phyloP scores from a whole-genome alignment of 257 asterid genomes.

The Plantago ovata region DNA sequence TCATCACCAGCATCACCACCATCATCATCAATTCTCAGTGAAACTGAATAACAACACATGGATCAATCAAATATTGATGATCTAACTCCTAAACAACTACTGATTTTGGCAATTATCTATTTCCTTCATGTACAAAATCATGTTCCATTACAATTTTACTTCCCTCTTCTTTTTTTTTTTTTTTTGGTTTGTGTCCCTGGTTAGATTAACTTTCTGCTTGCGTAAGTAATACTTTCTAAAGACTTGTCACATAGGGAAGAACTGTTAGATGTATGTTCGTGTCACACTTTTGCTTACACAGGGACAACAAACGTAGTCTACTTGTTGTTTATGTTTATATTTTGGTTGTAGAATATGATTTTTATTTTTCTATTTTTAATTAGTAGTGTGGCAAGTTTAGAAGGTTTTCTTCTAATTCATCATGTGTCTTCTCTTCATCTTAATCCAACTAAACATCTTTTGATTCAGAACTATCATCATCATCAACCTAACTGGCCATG shows the following conservation, averaged over 20 bases:
- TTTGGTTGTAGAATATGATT: not conserved
- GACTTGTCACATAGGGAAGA: not conserved
- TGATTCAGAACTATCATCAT: no score
- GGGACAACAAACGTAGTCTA: not conserved
- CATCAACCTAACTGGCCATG: no score
- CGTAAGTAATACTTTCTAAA: not conserved
- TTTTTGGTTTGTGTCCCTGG: not conserved
- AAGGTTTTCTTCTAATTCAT: no score
- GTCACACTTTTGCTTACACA: not conserved
- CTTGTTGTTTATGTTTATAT: not conserved
- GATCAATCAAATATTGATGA: constrained; percentile 3
- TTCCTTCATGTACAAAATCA: constrained; percentile 5
- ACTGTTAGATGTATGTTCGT: not conserved
- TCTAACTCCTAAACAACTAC: not conserved
- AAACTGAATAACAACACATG: constrained; percentile 1
- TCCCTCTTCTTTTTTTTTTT: not conserved
- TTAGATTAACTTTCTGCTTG: constrained; percentile 2
- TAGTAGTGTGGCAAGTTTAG: no score
- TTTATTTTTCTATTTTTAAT: no score
- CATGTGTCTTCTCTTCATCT: no score
- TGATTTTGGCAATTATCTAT: constrained; percentile 8
- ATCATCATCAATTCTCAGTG: no score
- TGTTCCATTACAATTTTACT: constrained; percentile 1
- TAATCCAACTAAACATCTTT: no score
- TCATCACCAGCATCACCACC: no score